phyloP scores from a whole-genome alignment of 2,329 filamentous ascomycete genomes.

The Gyromitra esculenta region DNA sequence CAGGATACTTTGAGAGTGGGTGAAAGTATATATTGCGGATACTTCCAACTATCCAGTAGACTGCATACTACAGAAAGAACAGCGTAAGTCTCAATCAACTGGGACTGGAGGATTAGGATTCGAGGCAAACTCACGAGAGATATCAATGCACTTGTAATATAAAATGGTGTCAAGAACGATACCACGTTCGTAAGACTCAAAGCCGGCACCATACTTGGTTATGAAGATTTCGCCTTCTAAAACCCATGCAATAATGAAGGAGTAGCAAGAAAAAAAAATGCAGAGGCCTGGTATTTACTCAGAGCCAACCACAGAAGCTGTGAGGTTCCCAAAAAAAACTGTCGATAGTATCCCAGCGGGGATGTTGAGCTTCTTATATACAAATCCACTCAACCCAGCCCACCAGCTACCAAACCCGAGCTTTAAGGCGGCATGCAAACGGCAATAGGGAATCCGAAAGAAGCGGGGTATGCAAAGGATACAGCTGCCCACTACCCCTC shows the following conservation, averaged over 20 bases:
- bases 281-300: background rate
- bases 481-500: background rate
- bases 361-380: constrained; percentile 9
- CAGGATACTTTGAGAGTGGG: constrained; percentile 57
- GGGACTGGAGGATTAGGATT: background rate
- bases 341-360: background rate
- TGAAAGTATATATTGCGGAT: constrained; percentile 58
- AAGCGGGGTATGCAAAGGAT: constrained; percentile 5
- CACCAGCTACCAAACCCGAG: background rate
- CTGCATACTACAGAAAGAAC: background rate
- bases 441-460: background rate
- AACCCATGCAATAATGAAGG: background rate
- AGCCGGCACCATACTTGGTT: background rate
- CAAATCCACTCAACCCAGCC: background rate
- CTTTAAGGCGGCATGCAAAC: background rate
- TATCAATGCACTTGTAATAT: background rate
- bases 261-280: background rate
- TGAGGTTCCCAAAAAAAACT: background rate
- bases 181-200: background rate
- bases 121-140: constrained; percentile 1
- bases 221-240: background rate
- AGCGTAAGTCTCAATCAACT: background rate
- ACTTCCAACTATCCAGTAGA: constrained; percentile 8
- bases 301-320: background rate
- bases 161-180: constrained; percentile 8